Percentiles rank a stretch among this genome's conserved stretches.
phyloP scores from a whole-genome alignment of 176 grass and related monocot genomes.

The Carex myosuroides region DNA sequence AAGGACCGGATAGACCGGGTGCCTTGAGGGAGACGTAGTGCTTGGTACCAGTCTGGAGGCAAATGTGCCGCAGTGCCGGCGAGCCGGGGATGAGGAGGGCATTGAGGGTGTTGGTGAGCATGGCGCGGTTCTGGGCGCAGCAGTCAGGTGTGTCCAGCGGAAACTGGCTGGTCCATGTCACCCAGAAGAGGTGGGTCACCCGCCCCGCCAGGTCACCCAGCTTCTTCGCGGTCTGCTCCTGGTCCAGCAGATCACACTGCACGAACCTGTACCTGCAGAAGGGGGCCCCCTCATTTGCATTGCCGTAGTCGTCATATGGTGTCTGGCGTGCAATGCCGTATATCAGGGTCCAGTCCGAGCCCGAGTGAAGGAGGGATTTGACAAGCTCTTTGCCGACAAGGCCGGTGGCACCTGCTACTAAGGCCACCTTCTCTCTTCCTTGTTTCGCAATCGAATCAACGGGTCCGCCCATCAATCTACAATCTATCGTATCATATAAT shows the following conservation, averaged over 20 bases:
- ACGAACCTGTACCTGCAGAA: constrained; percentile 21
- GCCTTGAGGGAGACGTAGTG: constrained; percentile 26
- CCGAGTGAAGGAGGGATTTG: neutral
- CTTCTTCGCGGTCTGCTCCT: neutral
- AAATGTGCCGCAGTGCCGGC: neutral
- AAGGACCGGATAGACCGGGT: neutral
- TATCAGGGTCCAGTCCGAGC: constrained; percentile 11
- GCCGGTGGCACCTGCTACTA: constrained; percentile 31
- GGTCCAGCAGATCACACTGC: constrained; percentile 31
- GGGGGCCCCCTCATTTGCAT: neutral
- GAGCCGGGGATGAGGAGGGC: neutral
- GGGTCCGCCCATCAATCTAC: neutral
- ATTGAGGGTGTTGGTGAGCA: constrained; percentile 27
- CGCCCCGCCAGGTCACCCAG: neutral
- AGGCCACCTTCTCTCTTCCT: constrained; percentile 13
- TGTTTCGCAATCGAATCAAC: neutral
- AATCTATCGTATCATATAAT: too few species aligned
- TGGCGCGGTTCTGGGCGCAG: constrained; percentile 25
- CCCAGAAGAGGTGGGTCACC: constrained; percentile 36
- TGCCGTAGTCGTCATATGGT: neutral
- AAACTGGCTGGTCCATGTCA: constrained; percentile 33
- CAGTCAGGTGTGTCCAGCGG: constrained; percentile 25
- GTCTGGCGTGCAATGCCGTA: constrained; percentile 21
- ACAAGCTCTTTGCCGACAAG: constrained; percentile 32
- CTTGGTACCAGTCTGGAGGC: constrained; percentile 34